These are phyloP conservation scores for Isatis tinctoria DNA, from an alignment of 345 rosid species.

Conservation along the genomic window DNA sequence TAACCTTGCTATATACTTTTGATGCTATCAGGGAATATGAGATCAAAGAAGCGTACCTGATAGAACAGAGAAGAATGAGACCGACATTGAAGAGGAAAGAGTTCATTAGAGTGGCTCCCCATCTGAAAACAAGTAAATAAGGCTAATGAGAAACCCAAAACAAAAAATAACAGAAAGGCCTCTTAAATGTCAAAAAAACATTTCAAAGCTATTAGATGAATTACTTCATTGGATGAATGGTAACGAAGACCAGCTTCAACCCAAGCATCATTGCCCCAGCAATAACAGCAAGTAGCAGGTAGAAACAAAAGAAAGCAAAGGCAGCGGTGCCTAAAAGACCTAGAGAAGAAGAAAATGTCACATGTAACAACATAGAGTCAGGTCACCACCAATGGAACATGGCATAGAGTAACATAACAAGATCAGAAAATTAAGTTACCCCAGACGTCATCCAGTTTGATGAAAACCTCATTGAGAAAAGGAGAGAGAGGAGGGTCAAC, in stretches of 20 bases:
- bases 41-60: conserved; percentile 51
- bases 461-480: conserved; percentile 88
- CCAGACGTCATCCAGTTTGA: conserved; percentile 93
- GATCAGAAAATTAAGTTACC: conserved; percentile 45
- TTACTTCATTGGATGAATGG: conserved; percentile 99
- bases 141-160: conserved; percentile 25
- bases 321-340: conserved; percentile 97
- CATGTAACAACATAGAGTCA: not conserved
- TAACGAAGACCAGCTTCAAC: conserved; percentile 80
- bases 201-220: not conserved
- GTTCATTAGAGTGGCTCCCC: conserved; percentile 99
- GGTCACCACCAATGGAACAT: not conserved
- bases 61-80: conserved; percentile 85
- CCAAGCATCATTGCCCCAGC: conserved; percentile 99
- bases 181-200: not conserved
- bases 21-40: not conserved
- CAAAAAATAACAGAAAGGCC: not conserved
- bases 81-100: conserved; percentile 96
- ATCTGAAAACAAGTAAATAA: conserved; percentile 44
- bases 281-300: conserved; percentile 85
- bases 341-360: conserved; percentile 26
- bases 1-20: not conserved
- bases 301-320: conserved; percentile 96
- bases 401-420: not conserved
- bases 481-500: conserved; percentile 81